A percentile compares a stretch with the other conserved stretches of the same genome.
These are phyloP conservation scores for Acer negundo DNA, from an alignment of 345 rosid genomes.

Conservation along the genomic window DNA sequence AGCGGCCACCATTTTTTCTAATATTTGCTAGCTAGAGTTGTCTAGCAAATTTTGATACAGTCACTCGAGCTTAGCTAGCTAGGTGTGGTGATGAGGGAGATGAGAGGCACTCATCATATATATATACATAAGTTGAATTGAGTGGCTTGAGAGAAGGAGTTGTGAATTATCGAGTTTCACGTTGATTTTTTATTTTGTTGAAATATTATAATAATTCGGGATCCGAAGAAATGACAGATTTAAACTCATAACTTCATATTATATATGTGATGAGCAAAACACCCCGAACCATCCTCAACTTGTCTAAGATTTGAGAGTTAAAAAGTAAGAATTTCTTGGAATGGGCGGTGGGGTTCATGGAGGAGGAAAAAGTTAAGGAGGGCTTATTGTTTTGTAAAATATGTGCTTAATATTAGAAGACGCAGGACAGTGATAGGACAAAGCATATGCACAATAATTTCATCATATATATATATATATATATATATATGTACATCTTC, in stretches of 20 bases:
- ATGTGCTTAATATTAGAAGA: not conserved
- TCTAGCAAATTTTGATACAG: not conserved
- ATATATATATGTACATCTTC: no score
- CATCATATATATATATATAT: no score
- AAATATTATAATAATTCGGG: no score
- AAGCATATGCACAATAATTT: not conserved
- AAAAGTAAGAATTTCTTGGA: not conserved
- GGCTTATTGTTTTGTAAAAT: not conserved
- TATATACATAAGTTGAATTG: no score
- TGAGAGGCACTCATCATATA: not conserved
- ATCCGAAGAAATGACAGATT: no score
- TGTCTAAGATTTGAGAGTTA: not conserved
- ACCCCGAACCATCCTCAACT: no score
- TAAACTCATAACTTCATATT: accelerated
- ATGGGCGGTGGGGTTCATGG: not conserved
- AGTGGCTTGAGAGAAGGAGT: no score
- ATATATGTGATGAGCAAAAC: no score
- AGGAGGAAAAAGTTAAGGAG: not conserved
- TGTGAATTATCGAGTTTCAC: no score
- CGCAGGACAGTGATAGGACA: not conserved
- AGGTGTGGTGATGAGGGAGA: not conserved
- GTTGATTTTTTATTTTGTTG: no score
- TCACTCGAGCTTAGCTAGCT: no score
- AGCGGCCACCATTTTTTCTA: slow-evolving; percentile 10
- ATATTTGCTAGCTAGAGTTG: not conserved